These are phyloP conservation scores for Cutaneotrichosporon mucoides DNA, from an alignment of 1,284 basidiomycete species.

Conservation along the genomic window DNA sequence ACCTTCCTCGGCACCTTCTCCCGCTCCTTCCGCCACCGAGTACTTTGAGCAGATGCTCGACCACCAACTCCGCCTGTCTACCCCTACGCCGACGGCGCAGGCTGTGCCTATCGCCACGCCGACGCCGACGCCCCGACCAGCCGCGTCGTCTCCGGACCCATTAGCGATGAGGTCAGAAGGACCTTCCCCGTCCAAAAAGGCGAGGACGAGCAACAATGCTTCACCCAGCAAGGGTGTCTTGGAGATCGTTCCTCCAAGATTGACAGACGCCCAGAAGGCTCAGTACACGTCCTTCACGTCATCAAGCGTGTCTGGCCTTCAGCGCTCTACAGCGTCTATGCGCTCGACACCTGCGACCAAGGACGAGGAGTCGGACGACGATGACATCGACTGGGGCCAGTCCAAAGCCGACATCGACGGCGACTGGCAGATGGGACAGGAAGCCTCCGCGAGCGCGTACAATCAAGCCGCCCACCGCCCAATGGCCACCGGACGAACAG, in stretches of 20 bases:
- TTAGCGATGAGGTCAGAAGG: constrained; percentile 15
- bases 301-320: constrained; percentile 5
- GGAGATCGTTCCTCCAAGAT: neutral
- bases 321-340: constrained; percentile 5
- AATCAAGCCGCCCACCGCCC: too few relatives aligned
- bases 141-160: constrained; percentile 29
- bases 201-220: constrained; percentile 2
- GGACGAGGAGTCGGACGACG: constrained; percentile 36
- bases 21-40: constrained; percentile 3
- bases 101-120: neutral
- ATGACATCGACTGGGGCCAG: constrained; percentile 38
- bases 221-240: neutral
- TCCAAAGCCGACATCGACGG: constrained; percentile 24
- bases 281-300: constrained; percentile 3
- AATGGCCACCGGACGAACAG: constrained; percentile 50
- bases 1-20: constrained; percentile 6
- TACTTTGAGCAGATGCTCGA: constrained; percentile 22
- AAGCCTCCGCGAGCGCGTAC: neutral
- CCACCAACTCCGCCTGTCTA: constrained; percentile 12
- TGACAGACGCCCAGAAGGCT: constrained; percentile 4
- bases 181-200: constrained; percentile 36
- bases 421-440: constrained; percentile 32
- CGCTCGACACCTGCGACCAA: constrained; percentile 12
- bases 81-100: constrained; percentile 6
- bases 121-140: neutral